phyloP scores from a whole-genome alignment of 495 filamentous ascomycete species.

The Hypoxylon trugodes region DNA sequence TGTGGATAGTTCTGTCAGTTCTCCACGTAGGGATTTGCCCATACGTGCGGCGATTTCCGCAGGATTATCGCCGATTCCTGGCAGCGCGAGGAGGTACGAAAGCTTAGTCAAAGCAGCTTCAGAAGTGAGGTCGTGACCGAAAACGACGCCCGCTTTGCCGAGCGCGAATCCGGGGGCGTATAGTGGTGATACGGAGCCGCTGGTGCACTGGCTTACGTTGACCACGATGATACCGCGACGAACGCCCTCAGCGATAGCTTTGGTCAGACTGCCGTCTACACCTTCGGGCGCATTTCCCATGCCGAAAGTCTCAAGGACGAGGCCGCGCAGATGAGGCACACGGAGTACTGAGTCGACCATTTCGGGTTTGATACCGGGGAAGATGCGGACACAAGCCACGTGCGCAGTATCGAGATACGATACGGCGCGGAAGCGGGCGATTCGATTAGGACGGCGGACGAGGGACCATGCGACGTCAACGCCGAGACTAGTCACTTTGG shows the following conservation, averaged over 20 bases:
- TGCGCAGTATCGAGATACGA: slow-evolving; percentile 83
- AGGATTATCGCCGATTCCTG: slow-evolving; percentile 64
- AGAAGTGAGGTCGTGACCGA: slow-evolving; percentile 91
- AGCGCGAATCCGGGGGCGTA: slow-evolving; percentile 92
- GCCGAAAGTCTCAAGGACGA: slow-evolving; percentile 95
- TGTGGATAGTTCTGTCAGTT: slow-evolving; percentile 77
- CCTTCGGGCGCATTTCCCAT: slow-evolving; percentile 92
- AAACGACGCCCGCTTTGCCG: slow-evolving; percentile 88
- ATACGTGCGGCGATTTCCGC: slow-evolving; percentile 74
- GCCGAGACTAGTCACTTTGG: slow-evolving; percentile 78
- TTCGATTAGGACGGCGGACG: slow-evolving; percentile 74
- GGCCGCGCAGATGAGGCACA: slow-evolving; percentile 78
- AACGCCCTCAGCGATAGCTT: slow-evolving; percentile 80
- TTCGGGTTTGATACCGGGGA: slow-evolving; percentile 92
- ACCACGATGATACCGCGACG: slow-evolving; percentile 86
- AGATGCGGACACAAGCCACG: slow-evolving; percentile 92
- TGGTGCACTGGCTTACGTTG: slow-evolving; percentile 91
- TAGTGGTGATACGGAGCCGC: slow-evolving; percentile 85
- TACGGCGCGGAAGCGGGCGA: slow-evolving; percentile 79
- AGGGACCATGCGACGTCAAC: slow-evolving; percentile 86
- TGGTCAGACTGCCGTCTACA: slow-evolving; percentile 82
- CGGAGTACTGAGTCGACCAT: slow-evolving; percentile 91
- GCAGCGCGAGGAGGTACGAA: slow-evolving; percentile 81
- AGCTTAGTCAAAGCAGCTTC: slow-evolving; percentile 96
- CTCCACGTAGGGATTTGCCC: slow-evolving; percentile 80